Conservation (phyloP, 345 rosid genomes). For the Aquilaria malaccensis region DNA sequence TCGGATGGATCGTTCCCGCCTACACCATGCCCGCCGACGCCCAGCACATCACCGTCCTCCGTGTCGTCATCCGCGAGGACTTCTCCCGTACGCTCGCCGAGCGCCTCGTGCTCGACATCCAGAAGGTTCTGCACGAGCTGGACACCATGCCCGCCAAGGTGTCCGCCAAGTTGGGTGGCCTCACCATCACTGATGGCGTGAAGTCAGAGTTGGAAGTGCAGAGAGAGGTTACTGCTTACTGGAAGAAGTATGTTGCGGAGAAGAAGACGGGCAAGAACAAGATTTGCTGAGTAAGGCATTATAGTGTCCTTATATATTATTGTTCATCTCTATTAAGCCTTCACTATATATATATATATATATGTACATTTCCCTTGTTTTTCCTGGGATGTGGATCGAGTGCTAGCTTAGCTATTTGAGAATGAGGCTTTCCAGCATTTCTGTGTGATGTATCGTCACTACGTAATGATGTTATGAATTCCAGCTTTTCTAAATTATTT, state of each 20-base stretch:
- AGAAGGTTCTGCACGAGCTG: slow-evolving; percentile 69
- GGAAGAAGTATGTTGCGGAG: slow-evolving; percentile 65
- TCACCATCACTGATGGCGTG: slow-evolving; percentile 16
- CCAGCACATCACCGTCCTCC: slow-evolving; percentile 79
- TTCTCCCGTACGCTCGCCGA: slow-evolving; percentile 88
- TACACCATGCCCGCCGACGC: slow-evolving; percentile 92
- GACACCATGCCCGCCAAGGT: slow-evolving; percentile 56
- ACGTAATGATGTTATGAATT: no score
- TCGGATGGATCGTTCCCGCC: slow-evolving; percentile 95
- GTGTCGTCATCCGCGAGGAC: slow-evolving; percentile 88
- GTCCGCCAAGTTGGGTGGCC: slow-evolving; percentile 27
- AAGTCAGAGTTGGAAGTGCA: slow-evolving; percentile 58
- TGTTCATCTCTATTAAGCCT: no score
- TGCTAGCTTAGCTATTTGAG: no score
- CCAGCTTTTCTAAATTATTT: no score
- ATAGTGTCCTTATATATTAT: background rate
- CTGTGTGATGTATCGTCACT: no score
- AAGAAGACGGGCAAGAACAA: slow-evolving; percentile 49
- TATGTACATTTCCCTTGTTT: no score
- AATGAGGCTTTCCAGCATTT: no score
- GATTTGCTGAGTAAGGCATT: slow-evolving; percentile 29
- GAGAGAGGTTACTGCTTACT: slow-evolving; percentile 56
- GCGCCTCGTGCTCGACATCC: slow-evolving; percentile 69
- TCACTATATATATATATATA: no score
- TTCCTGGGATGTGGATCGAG: no score